Evolutionary conservation across 345 rosid genomes (phyloP).

Genomic region (Brassica rapa): DNA sequence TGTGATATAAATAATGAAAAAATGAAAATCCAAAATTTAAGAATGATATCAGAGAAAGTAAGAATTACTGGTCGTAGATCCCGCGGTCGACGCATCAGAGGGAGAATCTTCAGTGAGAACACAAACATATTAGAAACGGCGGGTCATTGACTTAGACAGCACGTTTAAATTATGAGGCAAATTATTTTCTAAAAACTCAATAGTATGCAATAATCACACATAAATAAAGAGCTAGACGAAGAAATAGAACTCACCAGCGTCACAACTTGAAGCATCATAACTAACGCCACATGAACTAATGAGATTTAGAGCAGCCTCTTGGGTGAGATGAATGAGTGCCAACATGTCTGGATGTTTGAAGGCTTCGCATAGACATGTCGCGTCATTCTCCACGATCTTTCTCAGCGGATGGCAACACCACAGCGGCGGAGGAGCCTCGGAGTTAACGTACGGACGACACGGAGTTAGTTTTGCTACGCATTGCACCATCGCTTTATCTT

Average conservation of each 20-base stretch:
- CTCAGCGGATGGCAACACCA: conserved; percentile 54
- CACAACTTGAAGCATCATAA: conserved; percentile 43
- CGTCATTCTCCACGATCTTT: conserved; percentile 30
- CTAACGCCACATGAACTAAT: conserved; percentile 52
- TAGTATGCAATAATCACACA: not conserved
- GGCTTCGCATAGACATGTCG: conserved; percentile 51
- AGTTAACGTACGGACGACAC: conserved; percentile 45
- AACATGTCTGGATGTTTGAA: conserved; percentile 39
- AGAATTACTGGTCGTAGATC: conserved; percentile 17
- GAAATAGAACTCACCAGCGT: conserved; percentile 21
- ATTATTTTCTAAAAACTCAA: not conserved
- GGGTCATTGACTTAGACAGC: not conserved
- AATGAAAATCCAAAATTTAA: not conserved
- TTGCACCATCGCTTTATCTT: conserved; percentile 12
- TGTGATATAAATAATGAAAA: not conserved
- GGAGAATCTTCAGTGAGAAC: conserved; percentile 22
- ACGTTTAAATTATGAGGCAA: not conserved
- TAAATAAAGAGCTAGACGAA: not conserved
- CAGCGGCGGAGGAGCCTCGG: conserved; percentile 37
- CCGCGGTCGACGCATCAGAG: not conserved
- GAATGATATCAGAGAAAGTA: not conserved
- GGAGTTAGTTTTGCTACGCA: conserved; percentile 55
- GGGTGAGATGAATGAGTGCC: conserved; percentile 39
- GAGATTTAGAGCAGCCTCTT: conserved; percentile 47
- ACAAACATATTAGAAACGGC: not conserved